These are phyloP conservation scores for Aspergillus neotritici DNA, from an alignment of 2,329 filamentous ascomycete genomes.

Conservation along the genomic window DNA sequence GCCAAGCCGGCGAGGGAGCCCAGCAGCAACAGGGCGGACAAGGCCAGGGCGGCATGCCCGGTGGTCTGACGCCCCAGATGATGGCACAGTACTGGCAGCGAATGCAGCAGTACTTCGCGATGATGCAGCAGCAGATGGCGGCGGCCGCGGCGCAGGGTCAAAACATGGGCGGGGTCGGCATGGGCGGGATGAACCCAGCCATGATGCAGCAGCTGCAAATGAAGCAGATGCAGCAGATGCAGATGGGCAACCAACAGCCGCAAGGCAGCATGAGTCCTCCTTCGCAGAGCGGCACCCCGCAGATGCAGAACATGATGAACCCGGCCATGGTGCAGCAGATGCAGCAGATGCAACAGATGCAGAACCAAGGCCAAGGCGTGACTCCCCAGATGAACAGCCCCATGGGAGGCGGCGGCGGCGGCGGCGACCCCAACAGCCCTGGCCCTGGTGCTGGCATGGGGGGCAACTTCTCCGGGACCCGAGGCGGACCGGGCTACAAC, in stretches of 20 bases:
- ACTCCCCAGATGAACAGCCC: constrained; percentile 26
- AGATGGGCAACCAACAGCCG: constrained; percentile 46
- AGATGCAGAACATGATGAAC: constrained; percentile 56
- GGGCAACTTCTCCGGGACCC: constrained; percentile 42
- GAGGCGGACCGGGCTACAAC: constrained; percentile 54
- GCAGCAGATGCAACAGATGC: constrained; percentile 60
- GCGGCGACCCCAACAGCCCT: constrained; percentile 35
- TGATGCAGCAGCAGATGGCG: constrained; percentile 91
- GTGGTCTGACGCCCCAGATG: constrained; percentile 86
- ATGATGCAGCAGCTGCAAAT: constrained; percentile 63
- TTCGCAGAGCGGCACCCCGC: constrained; percentile 48
- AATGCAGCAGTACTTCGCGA: constrained; percentile 94
- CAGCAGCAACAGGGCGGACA: constrained; percentile 46
- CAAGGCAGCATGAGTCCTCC: constrained; percentile 32
- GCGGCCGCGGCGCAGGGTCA: constrained; percentile 40
- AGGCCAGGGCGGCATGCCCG: constrained; percentile 35
- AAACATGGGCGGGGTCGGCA: constrained; percentile 46
- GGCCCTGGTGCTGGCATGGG: no score
- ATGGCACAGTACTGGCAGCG: constrained; percentile 98
- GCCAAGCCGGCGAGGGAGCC: constrained; percentile 33
- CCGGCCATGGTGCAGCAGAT: constrained; percentile 70
- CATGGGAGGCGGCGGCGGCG: constrained; percentile 23
- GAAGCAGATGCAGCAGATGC: constrained; percentile 53
- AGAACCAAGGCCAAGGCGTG: constrained; percentile 41
- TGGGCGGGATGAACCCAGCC: constrained; percentile 66